phyloP scores from a whole-genome alignment of 805 yeast genomes.

The Wickerhamomyces hampshirensis region DNA sequence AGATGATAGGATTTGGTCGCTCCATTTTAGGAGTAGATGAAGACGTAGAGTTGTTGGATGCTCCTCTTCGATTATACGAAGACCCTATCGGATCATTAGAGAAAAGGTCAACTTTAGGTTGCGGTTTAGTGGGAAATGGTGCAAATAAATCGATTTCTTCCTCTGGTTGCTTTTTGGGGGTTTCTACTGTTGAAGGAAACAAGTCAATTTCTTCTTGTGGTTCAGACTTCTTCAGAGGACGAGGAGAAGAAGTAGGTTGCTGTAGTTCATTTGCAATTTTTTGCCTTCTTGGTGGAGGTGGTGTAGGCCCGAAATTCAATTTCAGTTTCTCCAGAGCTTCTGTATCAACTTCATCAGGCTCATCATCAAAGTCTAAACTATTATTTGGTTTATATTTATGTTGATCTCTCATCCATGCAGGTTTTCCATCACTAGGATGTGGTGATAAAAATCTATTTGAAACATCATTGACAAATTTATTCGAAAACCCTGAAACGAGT shows the following conservation, averaged over 20 bases:
- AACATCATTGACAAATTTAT: conserved; percentile 17
- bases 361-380: conserved; percentile 36
- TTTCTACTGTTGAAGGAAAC: too few species aligned
- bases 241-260: too few species aligned
- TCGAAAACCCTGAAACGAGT: conserved; percentile 18
- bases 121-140: conserved; percentile 3
- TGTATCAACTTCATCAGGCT: conserved; percentile 40
- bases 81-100: conserved; percentile 23
- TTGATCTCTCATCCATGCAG: conserved; percentile 75
- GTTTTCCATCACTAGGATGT: conserved; percentile 34
- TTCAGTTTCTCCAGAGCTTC: conserved; percentile 16
- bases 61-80: conserved; percentile 17
- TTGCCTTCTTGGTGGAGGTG: conserved; percentile 7
- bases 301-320: conserved; percentile 7
- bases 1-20: conserved; percentile 12
- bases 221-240: too few species aligned
- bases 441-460: conserved; percentile 29
- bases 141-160: conserved; percentile 1
- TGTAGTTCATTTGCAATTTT: conserved; percentile 4
- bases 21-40: conserved; percentile 4
- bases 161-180: conserved; percentile 1
- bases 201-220: too few species aligned
- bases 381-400: conserved; percentile 36
- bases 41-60: not conserved
- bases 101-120: conserved; percentile 8